Evolutionary conservation across 805 yeast species (phyloP).

Genomic region (Pichia rugopelliculosa): DNA sequence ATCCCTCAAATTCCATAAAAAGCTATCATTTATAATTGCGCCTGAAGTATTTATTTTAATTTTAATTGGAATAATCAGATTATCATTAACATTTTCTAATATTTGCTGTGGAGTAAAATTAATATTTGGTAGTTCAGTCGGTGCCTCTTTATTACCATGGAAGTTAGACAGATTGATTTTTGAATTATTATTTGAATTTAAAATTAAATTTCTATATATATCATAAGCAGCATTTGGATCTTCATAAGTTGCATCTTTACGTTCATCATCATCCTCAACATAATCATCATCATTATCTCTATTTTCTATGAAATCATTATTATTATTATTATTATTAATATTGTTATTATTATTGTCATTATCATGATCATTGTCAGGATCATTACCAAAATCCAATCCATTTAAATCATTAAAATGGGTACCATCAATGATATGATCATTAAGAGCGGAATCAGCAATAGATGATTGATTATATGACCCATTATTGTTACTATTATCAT

Average conservation of each 20-base stretch:
- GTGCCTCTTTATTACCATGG: conserved; percentile 33
- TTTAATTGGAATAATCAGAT: conserved; percentile 57
- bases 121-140: conserved; percentile 28
- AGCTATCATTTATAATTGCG: conserved; percentile 50
- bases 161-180: conserved; percentile 25
- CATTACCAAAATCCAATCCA: neutral
- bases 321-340: conserved; percentile 27
- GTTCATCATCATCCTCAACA: conserved; percentile 49
- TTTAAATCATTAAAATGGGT: neutral
- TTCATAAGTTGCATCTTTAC: conserved; percentile 58
- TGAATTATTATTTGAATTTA: conserved; percentile 7
- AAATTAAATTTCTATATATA: conserved; percentile 9
- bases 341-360: conserved; percentile 35
- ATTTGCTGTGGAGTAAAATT: conserved; percentile 28
- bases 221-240: conserved; percentile 45
- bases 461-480: neutral
- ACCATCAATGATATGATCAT: neutral
- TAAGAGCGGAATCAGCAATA: neutral
- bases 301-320: conserved; percentile 16
- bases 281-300: conserved; percentile 30
- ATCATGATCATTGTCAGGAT: conserved; percentile 8
- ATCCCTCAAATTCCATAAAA: conserved; percentile 70
- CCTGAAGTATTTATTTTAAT: conserved; percentile 53
- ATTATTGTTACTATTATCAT: neutral
- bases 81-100: conserved; percentile 30